Conservation (phyloP, 768 basidiomycete genomes). For the Solioccasus polychromus region DNA sequence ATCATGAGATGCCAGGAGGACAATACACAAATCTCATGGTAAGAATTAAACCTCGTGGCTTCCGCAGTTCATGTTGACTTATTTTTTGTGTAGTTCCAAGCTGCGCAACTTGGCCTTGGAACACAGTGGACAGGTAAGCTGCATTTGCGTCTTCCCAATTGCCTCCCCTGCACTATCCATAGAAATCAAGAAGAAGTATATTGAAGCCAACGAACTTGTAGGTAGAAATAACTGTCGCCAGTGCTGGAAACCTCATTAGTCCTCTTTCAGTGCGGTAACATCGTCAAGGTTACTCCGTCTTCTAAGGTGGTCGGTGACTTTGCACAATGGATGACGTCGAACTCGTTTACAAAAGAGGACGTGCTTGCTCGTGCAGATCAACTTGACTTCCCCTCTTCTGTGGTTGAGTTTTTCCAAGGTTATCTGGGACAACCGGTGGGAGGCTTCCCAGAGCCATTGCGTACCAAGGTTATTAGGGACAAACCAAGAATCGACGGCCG, state of each 20-base stretch:
- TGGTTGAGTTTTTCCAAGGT: slow-evolving; percentile 99
- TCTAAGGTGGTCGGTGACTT: slow-evolving; percentile 99
- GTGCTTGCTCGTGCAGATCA: slow-evolving; percentile 83
- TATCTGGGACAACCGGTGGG: slow-evolving; percentile 97
- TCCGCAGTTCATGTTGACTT: slow-evolving; percentile 18
- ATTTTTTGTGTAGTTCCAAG: slow-evolving; percentile 78
- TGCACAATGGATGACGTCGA: slow-evolving; percentile 99
- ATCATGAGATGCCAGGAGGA: slow-evolving; percentile 99
- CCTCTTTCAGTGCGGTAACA: slow-evolving; percentile 85
- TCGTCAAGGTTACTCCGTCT: slow-evolving; percentile 99
- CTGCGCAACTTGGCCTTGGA: slow-evolving; percentile 92
- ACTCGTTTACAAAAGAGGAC: slow-evolving; percentile 82
- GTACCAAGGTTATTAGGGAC: slow-evolving; percentile 87
- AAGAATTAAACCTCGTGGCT: slow-evolving; percentile 23
- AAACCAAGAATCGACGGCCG: slow-evolving; percentile 92
- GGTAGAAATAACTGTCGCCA: slow-evolving; percentile 25
- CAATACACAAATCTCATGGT: slow-evolving; percentile 95
- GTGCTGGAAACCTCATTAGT: slow-evolving; percentile 4
- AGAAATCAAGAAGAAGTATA: slow-evolving; percentile 98
- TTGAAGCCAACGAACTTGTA: slow-evolving; percentile 94
- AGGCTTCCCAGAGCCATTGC: slow-evolving; percentile 97
- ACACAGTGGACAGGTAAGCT: slow-evolving; percentile 86
- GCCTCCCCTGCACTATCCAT: slow-evolving; percentile 7
- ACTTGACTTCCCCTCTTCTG: slow-evolving; percentile 96
- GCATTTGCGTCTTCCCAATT: slow-evolving; percentile 4